These are phyloP conservation scores for Combretum micranthum DNA, from an alignment of 345 rosid species.

Conservation along the genomic window DNA sequence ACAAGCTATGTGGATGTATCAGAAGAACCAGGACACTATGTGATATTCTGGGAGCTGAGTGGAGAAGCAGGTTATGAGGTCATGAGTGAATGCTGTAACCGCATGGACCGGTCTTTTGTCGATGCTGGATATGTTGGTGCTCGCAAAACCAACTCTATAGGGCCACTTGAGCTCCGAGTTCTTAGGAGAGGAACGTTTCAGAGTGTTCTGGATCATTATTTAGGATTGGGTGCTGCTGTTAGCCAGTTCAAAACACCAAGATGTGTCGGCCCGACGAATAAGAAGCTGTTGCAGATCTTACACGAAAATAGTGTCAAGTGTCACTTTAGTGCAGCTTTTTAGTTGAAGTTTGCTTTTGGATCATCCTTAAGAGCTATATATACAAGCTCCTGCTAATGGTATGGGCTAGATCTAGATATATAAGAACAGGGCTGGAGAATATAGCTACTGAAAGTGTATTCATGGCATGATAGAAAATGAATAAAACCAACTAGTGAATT, in stretches of 20 bases:
- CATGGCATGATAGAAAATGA: too few relatives aligned
- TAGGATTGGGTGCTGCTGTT: constrained; percentile 60
- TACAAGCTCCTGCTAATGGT: too few relatives aligned
- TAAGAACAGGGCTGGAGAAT: too few relatives aligned
- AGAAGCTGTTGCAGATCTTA: constrained; percentile 51
- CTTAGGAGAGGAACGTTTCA: constrained; percentile 58
- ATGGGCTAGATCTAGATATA: too few relatives aligned
- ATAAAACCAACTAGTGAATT: too few relatives aligned
- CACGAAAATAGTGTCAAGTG: constrained; percentile 38
- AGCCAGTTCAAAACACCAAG: constrained; percentile 92
- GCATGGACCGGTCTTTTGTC: constrained; percentile 54
- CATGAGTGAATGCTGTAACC: constrained; percentile 66
- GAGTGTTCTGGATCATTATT: constrained; percentile 66
- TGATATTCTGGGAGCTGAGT: constrained; percentile 76
- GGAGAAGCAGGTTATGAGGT: constrained; percentile 51
- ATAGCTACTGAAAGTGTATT: too few relatives aligned
- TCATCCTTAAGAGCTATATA: too few relatives aligned
- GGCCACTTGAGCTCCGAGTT: constrained; percentile 75
- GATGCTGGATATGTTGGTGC: constrained; percentile 78
- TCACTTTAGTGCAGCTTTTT: constrained; percentile 59
- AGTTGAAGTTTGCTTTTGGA: too few relatives aligned
- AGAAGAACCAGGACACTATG: too few relatives aligned
- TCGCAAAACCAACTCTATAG: constrained; percentile 59
- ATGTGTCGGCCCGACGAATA: constrained; percentile 53
- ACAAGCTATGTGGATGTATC: constrained; percentile 61